Conservation (phyloP, 768 basidiomycete species). For the Rhodotorula graminis region DNA sequence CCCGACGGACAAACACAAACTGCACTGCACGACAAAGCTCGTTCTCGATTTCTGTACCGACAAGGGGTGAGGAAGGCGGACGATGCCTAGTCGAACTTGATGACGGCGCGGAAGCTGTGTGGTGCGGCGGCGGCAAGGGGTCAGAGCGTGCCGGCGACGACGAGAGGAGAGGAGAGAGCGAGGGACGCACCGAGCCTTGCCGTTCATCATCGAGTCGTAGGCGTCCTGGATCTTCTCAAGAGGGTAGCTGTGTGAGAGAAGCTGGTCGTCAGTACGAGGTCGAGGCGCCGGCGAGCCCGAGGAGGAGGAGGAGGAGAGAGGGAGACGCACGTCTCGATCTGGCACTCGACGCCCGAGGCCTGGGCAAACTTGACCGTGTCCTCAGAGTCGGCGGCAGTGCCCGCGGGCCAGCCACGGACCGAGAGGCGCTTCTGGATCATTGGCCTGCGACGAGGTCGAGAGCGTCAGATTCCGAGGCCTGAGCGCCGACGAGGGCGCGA, state of each 20-base stretch:
- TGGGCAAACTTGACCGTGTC: constrained; percentile 37
- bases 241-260: constrained; percentile 15
- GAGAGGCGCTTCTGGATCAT: constrained; percentile 40
- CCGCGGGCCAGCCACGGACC: constrained; percentile 35
- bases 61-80: too few species aligned
- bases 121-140: too few species aligned
- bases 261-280: constrained; percentile 5
- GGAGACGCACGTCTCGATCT: constrained; percentile 25
- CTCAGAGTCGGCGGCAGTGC: constrained; percentile 19
- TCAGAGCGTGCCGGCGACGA: too few species aligned
- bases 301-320: background rate
- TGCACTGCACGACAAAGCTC: too few species aligned
- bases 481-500: too few species aligned
- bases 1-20: too few species aligned
- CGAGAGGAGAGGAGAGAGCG: too few species aligned
- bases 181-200: constrained; percentile 21
- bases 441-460: constrained; percentile 1
- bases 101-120: constrained; percentile 10
- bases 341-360: constrained; percentile 26
- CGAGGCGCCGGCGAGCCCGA: too few species aligned
- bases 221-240: constrained; percentile 38
- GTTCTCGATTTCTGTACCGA: too few species aligned
- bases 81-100: background rate
- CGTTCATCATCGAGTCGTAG: constrained; percentile 35
- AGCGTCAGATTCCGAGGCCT: background rate